Percentiles rank a stretch among this genome's conserved stretches.
Evolutionary conservation across 192 early-diverging fungal genomes (phyloP).

Genomic region (Gaertneriomyces semiglobifer): DNA sequence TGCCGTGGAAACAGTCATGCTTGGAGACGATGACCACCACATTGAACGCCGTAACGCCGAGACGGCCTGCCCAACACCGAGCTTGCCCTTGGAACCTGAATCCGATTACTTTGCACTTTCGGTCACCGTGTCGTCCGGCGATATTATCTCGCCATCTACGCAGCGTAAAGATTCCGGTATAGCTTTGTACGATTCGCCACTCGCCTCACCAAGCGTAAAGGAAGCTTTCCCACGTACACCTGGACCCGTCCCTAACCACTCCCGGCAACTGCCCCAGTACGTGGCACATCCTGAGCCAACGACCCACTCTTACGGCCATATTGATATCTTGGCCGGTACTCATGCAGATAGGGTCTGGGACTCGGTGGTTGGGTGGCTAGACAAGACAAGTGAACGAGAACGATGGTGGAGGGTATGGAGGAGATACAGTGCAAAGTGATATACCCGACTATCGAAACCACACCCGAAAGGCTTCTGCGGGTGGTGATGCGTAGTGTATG

Average conservation of each 20-base stretch:
- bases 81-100: too few species aligned
- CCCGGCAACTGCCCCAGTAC: not conserved
- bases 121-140: too few species aligned
- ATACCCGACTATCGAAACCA: too few species aligned
- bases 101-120: too few species aligned
- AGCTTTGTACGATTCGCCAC: not conserved
- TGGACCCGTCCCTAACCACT: not conserved
- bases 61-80: too few species aligned
- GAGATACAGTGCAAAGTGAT: conserved; percentile 44
- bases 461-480: too few species aligned
- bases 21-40: too few species aligned
- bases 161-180: not conserved
- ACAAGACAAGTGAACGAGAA: conserved; percentile 33
- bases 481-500: too few species aligned
- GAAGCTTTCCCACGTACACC: not conserved
- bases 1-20: not conserved
- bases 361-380: conserved; percentile 43
- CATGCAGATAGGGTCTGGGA: conserved; percentile 46
- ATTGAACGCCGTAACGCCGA: too few species aligned
- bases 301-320: conserved; percentile 35
- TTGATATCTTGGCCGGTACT: conserved; percentile 42
- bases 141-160: not conserved
- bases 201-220: not conserved
- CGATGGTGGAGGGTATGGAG: conserved; percentile 42
- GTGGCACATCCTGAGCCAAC: conserved; percentile 25